phyloP scores from a whole-genome alignment of 2,329 filamentous ascomycete genomes.

The Achaetomium macrosporum region DNA sequence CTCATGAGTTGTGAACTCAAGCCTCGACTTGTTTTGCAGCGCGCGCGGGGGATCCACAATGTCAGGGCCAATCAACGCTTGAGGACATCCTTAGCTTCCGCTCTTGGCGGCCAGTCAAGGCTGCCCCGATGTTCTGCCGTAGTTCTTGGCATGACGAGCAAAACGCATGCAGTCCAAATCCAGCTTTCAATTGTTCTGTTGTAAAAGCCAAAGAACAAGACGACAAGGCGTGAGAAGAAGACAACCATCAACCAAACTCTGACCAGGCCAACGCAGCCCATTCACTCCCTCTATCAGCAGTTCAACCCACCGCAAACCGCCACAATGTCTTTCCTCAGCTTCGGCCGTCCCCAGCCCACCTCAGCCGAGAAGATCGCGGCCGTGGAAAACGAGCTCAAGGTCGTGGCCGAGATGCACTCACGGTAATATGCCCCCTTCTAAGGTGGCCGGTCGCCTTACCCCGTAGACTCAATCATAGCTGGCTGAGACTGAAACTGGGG shows the following conservation, averaged over 20 bases:
- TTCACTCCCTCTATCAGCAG: neutral
- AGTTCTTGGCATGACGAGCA: constrained; percentile 12
- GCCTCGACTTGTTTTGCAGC: constrained; percentile 3
- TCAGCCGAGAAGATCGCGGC: constrained; percentile 96
- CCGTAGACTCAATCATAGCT: neutral
- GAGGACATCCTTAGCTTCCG: neutral
- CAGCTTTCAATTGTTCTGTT: neutral
- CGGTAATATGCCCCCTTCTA: constrained; percentile 52
- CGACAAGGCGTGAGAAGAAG: neutral
- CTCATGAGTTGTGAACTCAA: neutral
- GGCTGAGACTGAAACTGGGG: neutral
- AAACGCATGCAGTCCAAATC: constrained; percentile 7
- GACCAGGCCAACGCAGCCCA: neutral
- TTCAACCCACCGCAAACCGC: neutral
- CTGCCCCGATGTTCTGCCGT: constrained; percentile 7
- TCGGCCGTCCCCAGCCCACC: constrained; percentile 69
- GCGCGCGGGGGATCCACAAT: neutral
- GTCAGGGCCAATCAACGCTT: constrained; percentile 1
- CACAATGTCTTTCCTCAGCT: constrained; percentile 32
- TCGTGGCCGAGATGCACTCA: constrained; percentile 97
- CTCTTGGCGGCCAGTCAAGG: neutral
- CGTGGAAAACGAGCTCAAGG: constrained; percentile 95
- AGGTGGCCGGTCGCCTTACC: neutral
- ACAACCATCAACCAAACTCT: neutral
- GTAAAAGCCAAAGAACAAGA: neutral